Percentiles rank a stretch among this genome's conserved stretches.
Evolutionary conservation across 176 grass and related monocot genomes (phyloP).

Genomic region (Oryza longistaminata): DNA sequence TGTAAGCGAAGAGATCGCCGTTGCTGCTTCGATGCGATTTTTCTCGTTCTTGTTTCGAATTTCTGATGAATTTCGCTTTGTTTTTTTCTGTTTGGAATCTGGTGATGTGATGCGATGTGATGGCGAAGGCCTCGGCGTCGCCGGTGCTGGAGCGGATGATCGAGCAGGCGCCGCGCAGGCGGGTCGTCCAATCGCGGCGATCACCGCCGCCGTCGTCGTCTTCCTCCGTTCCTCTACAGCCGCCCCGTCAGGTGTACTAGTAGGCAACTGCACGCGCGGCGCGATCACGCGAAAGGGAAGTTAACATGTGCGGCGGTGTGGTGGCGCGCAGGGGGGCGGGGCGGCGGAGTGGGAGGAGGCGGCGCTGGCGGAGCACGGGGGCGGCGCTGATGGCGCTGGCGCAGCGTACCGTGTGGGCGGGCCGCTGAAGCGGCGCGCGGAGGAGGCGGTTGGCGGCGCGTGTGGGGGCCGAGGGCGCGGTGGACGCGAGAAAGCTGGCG

Average conservation of each 20-base stretch:
- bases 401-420: slow-evolving; percentile 65
- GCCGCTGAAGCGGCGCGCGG: slow-evolving; percentile 56
- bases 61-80: neutral
- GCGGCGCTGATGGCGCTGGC: slow-evolving; percentile 59
- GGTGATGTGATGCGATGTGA: neutral
- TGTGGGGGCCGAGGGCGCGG: slow-evolving; percentile 40
- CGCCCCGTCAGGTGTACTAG: neutral
- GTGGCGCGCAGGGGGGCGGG: neutral
- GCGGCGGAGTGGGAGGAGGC: slow-evolving; percentile 43
- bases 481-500: slow-evolving; percentile 71
- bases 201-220: slow-evolving; percentile 48
- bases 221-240: slow-evolving; percentile 73
- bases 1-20: slow-evolving; percentile 41
- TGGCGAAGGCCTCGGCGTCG: slow-evolving; percentile 53
- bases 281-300: no score
- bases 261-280: neutral
- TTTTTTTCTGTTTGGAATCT: neutral
- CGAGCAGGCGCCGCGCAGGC: neutral
- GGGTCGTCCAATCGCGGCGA: slow-evolving; percentile 56
- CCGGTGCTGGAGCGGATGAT: slow-evolving; percentile 80
- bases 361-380: slow-evolving; percentile 50
- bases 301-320: no score
- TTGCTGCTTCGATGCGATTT: neutral
- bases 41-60: neutral
- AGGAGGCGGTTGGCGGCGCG: slow-evolving; percentile 57